Evolutionary conservation across 129 eudicot species (phyloP).

Genomic region (Calendula officinalis): DNA sequence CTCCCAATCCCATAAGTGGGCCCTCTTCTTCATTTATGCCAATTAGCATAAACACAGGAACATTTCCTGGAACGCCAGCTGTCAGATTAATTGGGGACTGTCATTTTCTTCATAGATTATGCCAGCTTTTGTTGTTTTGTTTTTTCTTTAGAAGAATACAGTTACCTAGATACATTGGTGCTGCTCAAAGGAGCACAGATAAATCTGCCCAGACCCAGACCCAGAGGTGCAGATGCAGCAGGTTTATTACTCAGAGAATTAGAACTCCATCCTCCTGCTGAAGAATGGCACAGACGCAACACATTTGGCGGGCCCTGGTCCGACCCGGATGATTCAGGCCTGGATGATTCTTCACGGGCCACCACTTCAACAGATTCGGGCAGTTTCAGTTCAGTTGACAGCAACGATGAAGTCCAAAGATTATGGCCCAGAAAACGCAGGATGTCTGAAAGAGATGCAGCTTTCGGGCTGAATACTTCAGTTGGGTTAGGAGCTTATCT

Average conservation of each 20-base stretch:
- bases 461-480: slow-evolving; percentile 89
- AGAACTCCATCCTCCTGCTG: slow-evolving; percentile 99
- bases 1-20: slow-evolving; percentile 83
- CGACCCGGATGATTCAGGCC: slow-evolving; percentile 70
- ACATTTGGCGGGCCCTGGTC: slow-evolving; percentile 99
- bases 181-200: slow-evolving; percentile 68
- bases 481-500: slow-evolving; percentile 93
- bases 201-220: slow-evolving; percentile 92
- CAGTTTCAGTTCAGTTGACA: slow-evolving; percentile 48
- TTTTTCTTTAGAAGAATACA: slow-evolving; percentile 86
- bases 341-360: slow-evolving; percentile 55
- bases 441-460: slow-evolving; percentile 97
- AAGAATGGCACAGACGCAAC: slow-evolving; percentile 94
- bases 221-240: slow-evolving; percentile 99
- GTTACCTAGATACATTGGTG: slow-evolving; percentile 59
- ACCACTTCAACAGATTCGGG: slow-evolving; percentile 49
- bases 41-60: slow-evolving; percentile 92
- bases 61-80: slow-evolving; percentile 99
- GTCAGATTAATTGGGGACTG: slow-evolving; percentile 97
- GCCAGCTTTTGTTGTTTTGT: slow-evolving; percentile 89
- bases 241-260: slow-evolving; percentile 88
- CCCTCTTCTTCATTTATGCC: slow-evolving; percentile 95
- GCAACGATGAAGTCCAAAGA: slow-evolving; percentile 59
- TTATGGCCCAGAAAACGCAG: slow-evolving; percentile 97
- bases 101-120: slow-evolving; percentile 90